phyloP scores from a whole-genome alignment of 2,329 filamentous ascomycete genomes.

The Cladosporium sp. region DNA sequence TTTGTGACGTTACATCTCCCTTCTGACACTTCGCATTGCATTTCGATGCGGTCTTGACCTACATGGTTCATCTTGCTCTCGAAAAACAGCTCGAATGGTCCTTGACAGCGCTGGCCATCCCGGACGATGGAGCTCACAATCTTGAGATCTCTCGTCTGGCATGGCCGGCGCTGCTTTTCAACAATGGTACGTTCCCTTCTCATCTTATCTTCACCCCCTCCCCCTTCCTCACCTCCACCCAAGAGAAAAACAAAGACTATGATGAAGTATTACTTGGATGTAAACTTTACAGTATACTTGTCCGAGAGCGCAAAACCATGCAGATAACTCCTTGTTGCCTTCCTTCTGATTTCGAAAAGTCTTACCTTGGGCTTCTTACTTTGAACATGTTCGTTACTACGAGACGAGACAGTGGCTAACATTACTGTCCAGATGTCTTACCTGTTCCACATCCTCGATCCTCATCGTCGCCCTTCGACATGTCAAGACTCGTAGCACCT shows the following conservation, averaged over 20 bases:
- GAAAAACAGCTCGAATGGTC: background rate
- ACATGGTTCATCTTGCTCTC: background rate
- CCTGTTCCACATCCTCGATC: no score
- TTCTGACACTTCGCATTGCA: background rate
- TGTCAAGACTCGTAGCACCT: no score
- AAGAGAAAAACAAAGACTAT: conserved; percentile 1
- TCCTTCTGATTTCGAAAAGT: conserved; percentile 10
- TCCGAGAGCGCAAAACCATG: conserved; percentile 13
- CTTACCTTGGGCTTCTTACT: background rate
- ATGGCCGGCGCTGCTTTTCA: background rate
- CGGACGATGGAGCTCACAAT: background rate
- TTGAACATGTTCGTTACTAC: no score
- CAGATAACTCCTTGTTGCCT: conserved; percentile 14
- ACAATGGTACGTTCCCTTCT: conserved; percentile 4
- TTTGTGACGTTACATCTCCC: conserved; percentile 43
- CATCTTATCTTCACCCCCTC: background rate
- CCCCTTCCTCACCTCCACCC: background rate
- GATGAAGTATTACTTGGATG: conserved; percentile 14
- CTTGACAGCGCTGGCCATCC: background rate
- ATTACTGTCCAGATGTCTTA: conserved; percentile 2
- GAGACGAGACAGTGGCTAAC: background rate
- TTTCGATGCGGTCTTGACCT: background rate
- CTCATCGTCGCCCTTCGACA: no score
- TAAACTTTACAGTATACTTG: conserved; percentile 13
- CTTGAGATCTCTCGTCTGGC: background rate